Base-by-base conservation (phyloP, 306 rosid genomes). In the Chamaecrista fasciculata region DNA sequence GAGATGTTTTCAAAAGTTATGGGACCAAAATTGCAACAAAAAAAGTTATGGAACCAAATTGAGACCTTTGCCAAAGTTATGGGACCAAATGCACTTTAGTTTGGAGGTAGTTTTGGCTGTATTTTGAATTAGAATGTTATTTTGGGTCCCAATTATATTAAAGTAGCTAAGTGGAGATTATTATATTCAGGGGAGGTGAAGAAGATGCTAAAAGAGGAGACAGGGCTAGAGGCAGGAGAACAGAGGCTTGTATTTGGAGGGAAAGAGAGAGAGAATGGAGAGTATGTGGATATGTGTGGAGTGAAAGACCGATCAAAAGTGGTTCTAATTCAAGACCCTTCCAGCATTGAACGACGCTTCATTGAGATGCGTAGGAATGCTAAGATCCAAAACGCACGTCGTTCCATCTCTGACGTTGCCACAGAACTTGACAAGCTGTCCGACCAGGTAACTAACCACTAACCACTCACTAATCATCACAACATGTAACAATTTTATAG, bases 171-270 rank as follows among this genome's bases (percentile, higher is more conserved):
- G n/a, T n/a, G n/a, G n/a, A n/a, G n/a, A n/a, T n/a, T n/a, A n/a
- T n/a, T n/a, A n/a, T n/a, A n/a, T n/a, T n/a, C 89, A 91, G 97
- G 95, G 68, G 96, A 85, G 69, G 78, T 92, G 89, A 92, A 92
- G 91, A 87, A 87, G 90, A 9, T 76, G 29, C 59, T 89, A 53
- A 55, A 86, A 58, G 85, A 49, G 19, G 82, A 84, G 81, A 89
- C 85, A 0, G 92, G 95, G 71, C 43, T 92, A 26, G 71, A 81
- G 69, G 75, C 73, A 0, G 76, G 63, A 16, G 96, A 89, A 31
- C 96, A 92, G 81, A 82, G 76, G 70, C 12, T 87, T 16, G 23
- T 85, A 5, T 92, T 72, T 81, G 62, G 83, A 74, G 95, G 92
- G 4, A 89, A 71, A 55, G 92, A 87, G 81, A 36, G 96, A 66